These are phyloP conservation scores for Candida tibetensis DNA, from an alignment of 805 yeast genomes.

Conservation along the genomic window DNA sequence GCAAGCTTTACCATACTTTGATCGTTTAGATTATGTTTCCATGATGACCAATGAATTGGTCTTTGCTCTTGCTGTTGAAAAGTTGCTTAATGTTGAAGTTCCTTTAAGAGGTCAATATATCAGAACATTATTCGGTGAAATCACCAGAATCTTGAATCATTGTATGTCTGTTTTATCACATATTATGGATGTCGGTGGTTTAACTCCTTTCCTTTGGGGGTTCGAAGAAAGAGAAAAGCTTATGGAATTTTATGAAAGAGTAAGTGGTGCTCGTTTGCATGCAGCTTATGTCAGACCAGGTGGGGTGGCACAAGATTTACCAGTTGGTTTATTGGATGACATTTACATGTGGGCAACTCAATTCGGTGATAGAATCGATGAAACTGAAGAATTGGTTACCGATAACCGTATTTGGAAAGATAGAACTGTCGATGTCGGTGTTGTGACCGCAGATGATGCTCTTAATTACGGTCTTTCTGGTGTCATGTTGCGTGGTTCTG, in stretches of 20 bases:
- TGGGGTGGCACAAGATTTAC: slow-evolving; percentile 86
- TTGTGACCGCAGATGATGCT: slow-evolving; percentile 83
- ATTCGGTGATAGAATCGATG: slow-evolving; percentile 89
- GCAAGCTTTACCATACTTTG: slow-evolving; percentile 88
- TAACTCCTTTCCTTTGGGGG: slow-evolving; percentile 92
- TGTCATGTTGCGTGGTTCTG: slow-evolving; percentile 89
- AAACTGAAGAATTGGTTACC: slow-evolving; percentile 83
- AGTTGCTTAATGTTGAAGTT: slow-evolving; percentile 77
- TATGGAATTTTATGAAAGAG: slow-evolving; percentile 91
- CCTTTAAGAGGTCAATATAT: slow-evolving; percentile 84
- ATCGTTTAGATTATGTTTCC: slow-evolving; percentile 77
- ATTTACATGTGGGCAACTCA: slow-evolving; percentile 96
- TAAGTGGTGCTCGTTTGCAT: slow-evolving; percentile 86
- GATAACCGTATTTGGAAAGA: slow-evolving; percentile 92
- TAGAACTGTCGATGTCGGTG: slow-evolving; percentile 79
- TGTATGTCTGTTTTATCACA: slow-evolving; percentile 84
- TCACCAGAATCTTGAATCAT: slow-evolving; percentile 80
- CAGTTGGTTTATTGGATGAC: slow-evolving; percentile 82
- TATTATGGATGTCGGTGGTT: slow-evolving; percentile 93
- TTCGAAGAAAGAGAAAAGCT: slow-evolving; percentile 90
- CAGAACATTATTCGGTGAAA: slow-evolving; percentile 82
- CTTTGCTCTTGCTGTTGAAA: slow-evolving; percentile 79
- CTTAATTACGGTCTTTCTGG: slow-evolving; percentile 77
- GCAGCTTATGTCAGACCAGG: slow-evolving; percentile 89
- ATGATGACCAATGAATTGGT: slow-evolving; percentile 93